Base-by-base conservation (phyloP, 768 basidiomycete species). In the Tricholoma terreum region DNA sequence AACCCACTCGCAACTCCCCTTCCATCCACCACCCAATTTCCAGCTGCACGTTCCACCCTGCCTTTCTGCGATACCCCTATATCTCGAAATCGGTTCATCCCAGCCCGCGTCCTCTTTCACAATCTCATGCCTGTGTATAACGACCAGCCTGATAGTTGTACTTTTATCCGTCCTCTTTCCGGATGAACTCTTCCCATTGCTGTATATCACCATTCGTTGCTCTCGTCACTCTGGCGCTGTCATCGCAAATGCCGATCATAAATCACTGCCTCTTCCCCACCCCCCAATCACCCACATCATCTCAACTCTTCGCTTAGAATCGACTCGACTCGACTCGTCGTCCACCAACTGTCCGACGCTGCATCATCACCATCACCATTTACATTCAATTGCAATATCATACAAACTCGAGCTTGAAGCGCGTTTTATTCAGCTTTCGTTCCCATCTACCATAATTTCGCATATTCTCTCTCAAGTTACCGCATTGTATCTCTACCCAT, bases 41-140 rank as follows among this genome's bases (percentile, higher is more conserved):
- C 50, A 15, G 40, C 21, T 31, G 35, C 58, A 36, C 52, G 52
- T n/a, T 46, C 55, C 14, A 24, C 36, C 12, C 36, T 52, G 12
- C 56, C 64, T 1, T 58, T 50, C 21, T 59, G 59, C 60, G 66
- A 59, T 59, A 59, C 63, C 53, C 66, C 60, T 21, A 33, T 53
- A 35, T 57, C 63, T 46, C 66, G 58, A 15, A 67, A 64, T 56
- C 63, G 74, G 31, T 78, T 81, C 64, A 72, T 78, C 61, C 80
- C 80, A 15, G 77, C 77, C 55, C 76, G 70, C 58, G 75, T 82
- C 63, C 73, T 76, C 15, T 85, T 85, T 61, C 77, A 75, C 66
- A 76, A 84, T 62, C 82, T 87, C 65, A 84, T 87, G 83, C 85
- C 85, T 36, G 78, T 85, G 55, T 60, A 61, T 62, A 53, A 52